These are phyloP conservation scores for Candida yuanshanica DNA, from an alignment of 805 yeast species.

Conservation along the genomic window DNA sequence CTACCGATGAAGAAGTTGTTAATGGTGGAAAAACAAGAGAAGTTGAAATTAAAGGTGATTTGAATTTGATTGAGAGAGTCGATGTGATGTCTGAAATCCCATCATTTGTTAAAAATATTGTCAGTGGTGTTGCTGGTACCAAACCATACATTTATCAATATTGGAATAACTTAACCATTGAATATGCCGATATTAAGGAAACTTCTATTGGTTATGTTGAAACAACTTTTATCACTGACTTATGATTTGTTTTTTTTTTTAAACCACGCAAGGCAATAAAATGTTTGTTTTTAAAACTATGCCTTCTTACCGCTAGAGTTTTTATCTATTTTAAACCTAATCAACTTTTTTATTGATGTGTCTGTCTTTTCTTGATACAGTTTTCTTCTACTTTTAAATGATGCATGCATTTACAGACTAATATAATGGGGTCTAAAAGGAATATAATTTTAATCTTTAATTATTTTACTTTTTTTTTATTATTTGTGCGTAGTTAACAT, in stretches of 20 bases:
- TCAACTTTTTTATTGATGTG: background rate
- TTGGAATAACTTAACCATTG: conserved; percentile 56
- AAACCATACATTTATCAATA: conserved; percentile 96
- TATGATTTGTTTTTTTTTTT: conserved; percentile 11
- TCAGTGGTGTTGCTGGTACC: conserved; percentile 91
- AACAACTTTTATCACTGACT: conserved; percentile 65
- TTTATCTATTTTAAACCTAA: background rate
- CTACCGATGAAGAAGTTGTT: conserved; percentile 37
- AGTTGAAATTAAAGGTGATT: conserved; percentile 54
- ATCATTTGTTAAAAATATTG: conserved; percentile 86
- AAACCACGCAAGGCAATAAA: background rate
- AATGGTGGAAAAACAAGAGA: conserved; percentile 32
- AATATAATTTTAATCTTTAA: background rate
- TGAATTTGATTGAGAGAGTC: conserved; percentile 77
- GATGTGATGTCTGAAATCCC: conserved; percentile 99
- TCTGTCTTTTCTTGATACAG: background rate
- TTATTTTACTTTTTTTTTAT: too few species aligned
- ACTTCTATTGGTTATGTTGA: conserved; percentile 69
- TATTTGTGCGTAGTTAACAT: too few species aligned
- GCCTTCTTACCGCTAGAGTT: background rate
- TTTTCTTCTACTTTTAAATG: background rate
- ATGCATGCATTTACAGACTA: background rate
- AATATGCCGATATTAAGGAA: conserved; percentile 39
- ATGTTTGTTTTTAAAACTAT: background rate
- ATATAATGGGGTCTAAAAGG: background rate